phyloP scores from a whole-genome alignment of 139 green algal genomes.

The Marvania coccoides region DNA sequence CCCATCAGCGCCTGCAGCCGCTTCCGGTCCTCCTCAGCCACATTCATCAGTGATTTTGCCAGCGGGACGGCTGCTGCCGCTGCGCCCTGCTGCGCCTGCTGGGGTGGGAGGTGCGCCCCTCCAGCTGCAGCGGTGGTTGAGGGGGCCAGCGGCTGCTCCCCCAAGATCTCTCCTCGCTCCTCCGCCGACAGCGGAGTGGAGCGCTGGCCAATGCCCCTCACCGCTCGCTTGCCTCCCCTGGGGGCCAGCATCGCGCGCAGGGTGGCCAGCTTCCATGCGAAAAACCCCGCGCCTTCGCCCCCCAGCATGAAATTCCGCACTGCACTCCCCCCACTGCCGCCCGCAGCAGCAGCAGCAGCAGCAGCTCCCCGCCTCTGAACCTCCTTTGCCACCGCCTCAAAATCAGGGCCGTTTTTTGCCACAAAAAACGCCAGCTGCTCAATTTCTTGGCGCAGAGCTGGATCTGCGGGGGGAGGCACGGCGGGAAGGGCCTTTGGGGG shows the following conservation, averaged over 20 bases:
- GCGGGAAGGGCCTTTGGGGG: constrained; percentile 1
- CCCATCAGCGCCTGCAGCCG: constrained; percentile 40
- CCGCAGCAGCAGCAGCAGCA: constrained; percentile 23
- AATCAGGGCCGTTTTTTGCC: constrained; percentile 67
- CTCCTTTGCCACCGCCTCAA: constrained; percentile 73
- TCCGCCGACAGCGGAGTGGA: constrained; percentile 42
- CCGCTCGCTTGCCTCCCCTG: too few relatives aligned
- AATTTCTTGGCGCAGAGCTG: constrained; percentile 43
- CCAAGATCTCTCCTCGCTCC: constrained; percentile 52
- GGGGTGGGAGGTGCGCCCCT: not conserved
- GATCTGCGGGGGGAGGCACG: constrained; percentile 38
- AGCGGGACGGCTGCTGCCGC: constrained; percentile 8
- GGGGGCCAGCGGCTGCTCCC: constrained; percentile 46
- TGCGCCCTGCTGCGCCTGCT: not conserved
- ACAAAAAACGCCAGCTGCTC: constrained; percentile 75
- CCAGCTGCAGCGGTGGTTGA: not conserved
- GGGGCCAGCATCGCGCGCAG: not conserved
- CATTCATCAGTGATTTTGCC: constrained; percentile 7
- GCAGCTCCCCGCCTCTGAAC: constrained; percentile 29
- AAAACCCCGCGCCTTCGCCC: constrained; percentile 68
- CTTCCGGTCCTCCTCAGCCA: constrained; percentile 43
- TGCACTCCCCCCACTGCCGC: too few relatives aligned
- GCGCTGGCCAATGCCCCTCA: constrained; percentile 6
- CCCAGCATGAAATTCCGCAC: constrained; percentile 76
- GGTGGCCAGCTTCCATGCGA: constrained; percentile 46